A percentile compares a stretch with the other conserved stretches of the same genome.
Evolutionary conservation across 345 rosid species (phyloP).

Genomic region (Microthlaspi erraticum): DNA sequence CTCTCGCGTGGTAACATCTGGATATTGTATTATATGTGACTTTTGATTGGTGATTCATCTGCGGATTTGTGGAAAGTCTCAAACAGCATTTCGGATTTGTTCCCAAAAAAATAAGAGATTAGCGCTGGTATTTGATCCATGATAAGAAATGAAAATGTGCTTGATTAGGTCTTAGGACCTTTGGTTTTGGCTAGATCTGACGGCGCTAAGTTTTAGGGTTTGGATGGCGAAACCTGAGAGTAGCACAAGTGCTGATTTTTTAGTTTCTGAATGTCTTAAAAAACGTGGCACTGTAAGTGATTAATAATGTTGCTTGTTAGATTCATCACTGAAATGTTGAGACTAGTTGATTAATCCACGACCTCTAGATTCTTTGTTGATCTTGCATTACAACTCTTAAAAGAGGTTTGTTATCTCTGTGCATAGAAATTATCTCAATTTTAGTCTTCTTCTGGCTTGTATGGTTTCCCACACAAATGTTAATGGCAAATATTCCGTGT

Average conservation of each 20-base stretch:
- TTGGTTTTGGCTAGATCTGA: conserved; percentile 38
- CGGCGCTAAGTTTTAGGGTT: conserved; percentile 32
- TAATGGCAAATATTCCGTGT: background rate
- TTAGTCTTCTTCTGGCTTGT: conserved; percentile 2
- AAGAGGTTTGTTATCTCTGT: conserved; percentile 8
- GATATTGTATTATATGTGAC: conserved; percentile 29
- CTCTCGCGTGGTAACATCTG: background rate
- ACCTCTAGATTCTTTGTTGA: conserved; percentile 5
- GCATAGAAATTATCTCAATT: conserved; percentile 6
- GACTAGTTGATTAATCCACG: background rate
- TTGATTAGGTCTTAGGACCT: conserved; percentile 17
- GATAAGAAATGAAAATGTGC: conserved; percentile 3
- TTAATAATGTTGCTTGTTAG: conserved; percentile 28
- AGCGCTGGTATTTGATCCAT: conserved; percentile 6
- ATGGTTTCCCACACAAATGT: background rate
- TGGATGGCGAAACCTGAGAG: background rate
- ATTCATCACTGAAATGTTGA: background rate
- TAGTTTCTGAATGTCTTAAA: background rate
- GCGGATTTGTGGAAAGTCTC: conserved; percentile 18
- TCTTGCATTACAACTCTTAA: background rate
- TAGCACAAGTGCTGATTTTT: background rate
- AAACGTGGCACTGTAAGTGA: background rate
- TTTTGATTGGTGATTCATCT: conserved; percentile 10
- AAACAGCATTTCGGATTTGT: conserved; percentile 23
- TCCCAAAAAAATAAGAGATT: background rate